Percentiles rank a stretch among this genome's conserved stretches.
phyloP scores from a whole-genome alignment of 2,329 filamentous ascomycete genomes.

The Exophiala lecanii-corni region DNA sequence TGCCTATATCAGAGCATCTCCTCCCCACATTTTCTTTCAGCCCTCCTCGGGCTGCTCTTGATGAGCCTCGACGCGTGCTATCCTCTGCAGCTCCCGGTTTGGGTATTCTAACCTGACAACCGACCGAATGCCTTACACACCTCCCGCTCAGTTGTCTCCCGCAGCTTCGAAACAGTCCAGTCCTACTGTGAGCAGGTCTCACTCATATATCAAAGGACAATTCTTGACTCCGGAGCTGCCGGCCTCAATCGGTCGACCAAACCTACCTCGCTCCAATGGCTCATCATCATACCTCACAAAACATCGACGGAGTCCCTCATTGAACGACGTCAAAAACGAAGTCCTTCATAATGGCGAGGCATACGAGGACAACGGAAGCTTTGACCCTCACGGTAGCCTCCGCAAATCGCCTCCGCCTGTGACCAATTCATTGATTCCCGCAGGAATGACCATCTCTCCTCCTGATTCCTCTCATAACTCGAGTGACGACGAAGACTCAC shows the following conservation, averaged over 20 bases:
- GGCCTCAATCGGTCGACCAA: constrained; percentile 38
- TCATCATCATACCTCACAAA: constrained; percentile 59
- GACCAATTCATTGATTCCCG: constrained; percentile 70
- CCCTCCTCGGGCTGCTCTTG: constrained; percentile 23
- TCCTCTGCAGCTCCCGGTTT: constrained; percentile 18
- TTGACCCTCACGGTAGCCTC: constrained; percentile 55
- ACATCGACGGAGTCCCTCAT: constrained; percentile 56
- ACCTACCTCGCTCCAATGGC: constrained; percentile 52
- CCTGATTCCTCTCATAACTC: constrained; percentile 78
- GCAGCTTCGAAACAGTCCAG: constrained; percentile 51
- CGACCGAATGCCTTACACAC: constrained; percentile 48
- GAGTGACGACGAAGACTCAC: constrained; percentile 72
- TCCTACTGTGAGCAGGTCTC: constrained; percentile 46
- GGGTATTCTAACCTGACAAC: constrained; percentile 16
- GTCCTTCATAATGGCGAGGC: constrained; percentile 20
- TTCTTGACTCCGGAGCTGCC: constrained; percentile 28
- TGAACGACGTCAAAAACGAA: constrained; percentile 33
- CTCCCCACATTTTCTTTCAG: constrained; percentile 9
- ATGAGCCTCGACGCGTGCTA: constrained; percentile 22
- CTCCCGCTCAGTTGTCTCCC: constrained; percentile 52
- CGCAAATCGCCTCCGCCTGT: constrained; percentile 80
- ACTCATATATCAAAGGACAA: constrained; percentile 42
- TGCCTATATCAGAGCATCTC: constrained; percentile 15
- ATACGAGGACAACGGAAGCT: constrained; percentile 22
- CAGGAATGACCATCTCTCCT: constrained; percentile 81